phyloP scores from a whole-genome alignment of 1,284 basidiomycete species.

The Pseudozyma flocculosa region DNA sequence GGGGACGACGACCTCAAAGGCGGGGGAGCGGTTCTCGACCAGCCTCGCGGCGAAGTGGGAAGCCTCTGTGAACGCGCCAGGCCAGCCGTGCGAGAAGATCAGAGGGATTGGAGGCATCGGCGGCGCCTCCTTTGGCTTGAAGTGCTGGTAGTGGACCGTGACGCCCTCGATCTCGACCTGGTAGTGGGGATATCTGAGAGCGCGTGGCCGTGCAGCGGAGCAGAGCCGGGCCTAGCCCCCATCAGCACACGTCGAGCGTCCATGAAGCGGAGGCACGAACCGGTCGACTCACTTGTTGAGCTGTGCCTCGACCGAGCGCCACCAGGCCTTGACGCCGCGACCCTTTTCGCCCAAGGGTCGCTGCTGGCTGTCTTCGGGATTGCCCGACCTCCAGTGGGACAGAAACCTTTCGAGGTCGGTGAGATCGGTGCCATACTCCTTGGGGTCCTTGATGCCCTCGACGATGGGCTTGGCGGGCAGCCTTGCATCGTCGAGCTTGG shows the following conservation, averaged over 20 bases:
- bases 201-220: too few species aligned
- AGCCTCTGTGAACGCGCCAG: slow-evolving; percentile 40
- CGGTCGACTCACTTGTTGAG: slow-evolving; percentile 13
- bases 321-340: slow-evolving; percentile 38
- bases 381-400: slow-evolving; percentile 26
- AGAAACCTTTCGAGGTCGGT: slow-evolving; percentile 29
- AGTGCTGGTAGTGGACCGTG: slow-evolving; percentile 40
- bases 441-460: slow-evolving; percentile 14
- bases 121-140: slow-evolving; percentile 6
- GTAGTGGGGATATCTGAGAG: slow-evolving; percentile 28
- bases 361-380: slow-evolving; percentile 15
- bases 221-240: too few species aligned
- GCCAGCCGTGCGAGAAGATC: slow-evolving; percentile 48
- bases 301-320: slow-evolving; percentile 24
- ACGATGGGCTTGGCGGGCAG: slow-evolving; percentile 28
- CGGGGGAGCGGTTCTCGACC: slow-evolving; percentile 13
- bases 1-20: slow-evolving; percentile 48
- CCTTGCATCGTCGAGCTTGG: slow-evolving; percentile 34
- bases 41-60: slow-evolving; percentile 25
- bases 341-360: slow-evolving; percentile 4
- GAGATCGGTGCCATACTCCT: slow-evolving; percentile 44
- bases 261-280: too few species aligned
- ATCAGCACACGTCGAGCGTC: too few species aligned
- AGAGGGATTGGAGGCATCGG: slow-evolving; percentile 35
- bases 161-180: slow-evolving; percentile 36